Conservation (phyloP, 345 rosid genomes). For the Moricandia arvensis region DNA sequence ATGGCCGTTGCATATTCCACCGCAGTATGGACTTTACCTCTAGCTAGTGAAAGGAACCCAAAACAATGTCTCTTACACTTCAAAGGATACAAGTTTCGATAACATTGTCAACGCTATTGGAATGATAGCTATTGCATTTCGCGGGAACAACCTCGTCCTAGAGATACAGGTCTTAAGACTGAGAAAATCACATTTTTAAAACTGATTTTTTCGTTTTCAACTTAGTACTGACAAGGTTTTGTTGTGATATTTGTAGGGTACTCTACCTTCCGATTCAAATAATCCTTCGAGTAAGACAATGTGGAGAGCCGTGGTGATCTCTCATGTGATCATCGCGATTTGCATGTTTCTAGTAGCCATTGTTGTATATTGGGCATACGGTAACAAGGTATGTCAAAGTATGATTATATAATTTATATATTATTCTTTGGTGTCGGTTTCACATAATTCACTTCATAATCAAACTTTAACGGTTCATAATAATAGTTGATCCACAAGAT, state of each 20-base stretch:
- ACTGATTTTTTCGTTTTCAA: neutral
- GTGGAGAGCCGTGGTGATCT: constrained; percentile 67
- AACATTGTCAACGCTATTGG: too few species aligned
- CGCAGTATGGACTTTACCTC: too few species aligned
- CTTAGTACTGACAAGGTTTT: neutral
- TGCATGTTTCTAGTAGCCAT: constrained; percentile 50
- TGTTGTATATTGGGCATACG: constrained; percentile 76
- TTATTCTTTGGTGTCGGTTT: too few species aligned
- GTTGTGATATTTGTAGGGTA: constrained; percentile 46
- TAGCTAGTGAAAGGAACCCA: too few species aligned
- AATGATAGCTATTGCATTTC: too few species aligned
- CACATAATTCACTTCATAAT: too few species aligned
- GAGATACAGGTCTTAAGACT: neutral
- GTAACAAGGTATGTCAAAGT: constrained; percentile 37
- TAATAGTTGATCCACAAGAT: neutral
- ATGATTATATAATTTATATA: too few species aligned
- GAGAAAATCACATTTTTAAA: neutral
- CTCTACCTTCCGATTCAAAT: constrained; percentile 75
- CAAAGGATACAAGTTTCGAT: too few species aligned
- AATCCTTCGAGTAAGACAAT: constrained; percentile 62
- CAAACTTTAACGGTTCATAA: too few species aligned
- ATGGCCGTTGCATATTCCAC: too few species aligned
- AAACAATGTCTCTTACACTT: too few species aligned
- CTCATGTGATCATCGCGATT: constrained; percentile 49
- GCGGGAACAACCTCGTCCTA: too few species aligned